Conservation (phyloP, 495 filamentous ascomycete genomes). For the Endocarpon pusillum region DNA sequence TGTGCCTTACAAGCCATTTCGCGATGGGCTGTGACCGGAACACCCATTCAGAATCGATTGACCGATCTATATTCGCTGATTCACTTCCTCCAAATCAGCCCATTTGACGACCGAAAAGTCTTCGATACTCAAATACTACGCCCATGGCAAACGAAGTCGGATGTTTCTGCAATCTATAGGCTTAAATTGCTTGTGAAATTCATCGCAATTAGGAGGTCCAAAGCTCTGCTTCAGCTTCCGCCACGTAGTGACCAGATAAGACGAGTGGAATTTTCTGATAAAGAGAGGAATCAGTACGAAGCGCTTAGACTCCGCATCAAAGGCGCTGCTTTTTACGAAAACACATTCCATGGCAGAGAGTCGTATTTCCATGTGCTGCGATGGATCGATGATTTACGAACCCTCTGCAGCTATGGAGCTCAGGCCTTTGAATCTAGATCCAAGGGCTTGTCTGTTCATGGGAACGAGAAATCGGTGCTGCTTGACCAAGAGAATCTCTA, state of each 20-base stretch:
- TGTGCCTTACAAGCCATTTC: constrained; percentile 65
- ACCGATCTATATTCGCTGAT: constrained; percentile 52
- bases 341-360: background rate
- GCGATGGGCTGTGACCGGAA: constrained; percentile 78
- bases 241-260: constrained; percentile 2
- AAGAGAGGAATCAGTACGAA: constrained; percentile 4
- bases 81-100: constrained; percentile 61
- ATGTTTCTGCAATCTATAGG: constrained; percentile 2
- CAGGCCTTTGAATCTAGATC: too few species aligned
- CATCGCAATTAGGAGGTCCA: constrained; percentile 3
- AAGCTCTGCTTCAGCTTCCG: constrained; percentile 5
- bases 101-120: constrained; percentile 25
- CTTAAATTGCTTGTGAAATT: constrained; percentile 4
- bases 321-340: constrained; percentile 2
- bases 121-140: constrained; percentile 5
- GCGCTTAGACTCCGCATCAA: constrained; percentile 4
- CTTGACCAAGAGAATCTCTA: too few species aligned
- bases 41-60: constrained; percentile 65
- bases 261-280: background rate
- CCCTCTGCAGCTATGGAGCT: background rate
- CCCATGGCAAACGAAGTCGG: constrained; percentile 2
- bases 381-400: background rate
- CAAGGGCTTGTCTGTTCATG: too few species aligned
- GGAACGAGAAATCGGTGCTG: too few species aligned
- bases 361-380: background rate